phyloP scores from a whole-genome alignment of 1,284 basidiomycete genomes.

The Hymenochaete sp. region DNA sequence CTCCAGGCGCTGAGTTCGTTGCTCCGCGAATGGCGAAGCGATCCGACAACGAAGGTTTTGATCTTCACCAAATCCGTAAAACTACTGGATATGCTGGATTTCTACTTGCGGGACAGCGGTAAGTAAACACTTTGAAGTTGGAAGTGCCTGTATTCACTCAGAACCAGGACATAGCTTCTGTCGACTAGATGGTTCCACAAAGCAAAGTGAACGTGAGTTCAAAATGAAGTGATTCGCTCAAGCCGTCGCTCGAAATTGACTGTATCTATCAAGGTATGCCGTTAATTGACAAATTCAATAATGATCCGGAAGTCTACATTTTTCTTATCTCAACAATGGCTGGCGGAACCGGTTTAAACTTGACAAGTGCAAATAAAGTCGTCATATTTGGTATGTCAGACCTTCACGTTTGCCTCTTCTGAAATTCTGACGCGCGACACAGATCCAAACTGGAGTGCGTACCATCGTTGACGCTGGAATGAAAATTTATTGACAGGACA shows the following conservation, averaged over 20 bases:
- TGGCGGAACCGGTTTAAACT: constrained; percentile 68
- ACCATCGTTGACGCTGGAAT: neutral
- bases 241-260: no score
- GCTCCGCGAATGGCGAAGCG: constrained; percentile 56
- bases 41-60: constrained; percentile 64
- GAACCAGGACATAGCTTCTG: constrained; percentile 52
- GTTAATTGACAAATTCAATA: constrained; percentile 73
- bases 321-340: constrained; percentile 76
- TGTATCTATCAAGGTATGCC: constrained; percentile 52
- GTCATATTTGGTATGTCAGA: constrained; percentile 68
- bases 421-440: constrained; percentile 2
- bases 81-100: constrained; percentile 70
- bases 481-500: neutral
- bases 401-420: neutral
- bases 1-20: constrained; percentile 56
- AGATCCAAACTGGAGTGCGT: constrained; percentile 86
- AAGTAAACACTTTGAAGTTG: no score
- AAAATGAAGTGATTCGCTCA: neutral
- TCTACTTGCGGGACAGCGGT: constrained; percentile 54
- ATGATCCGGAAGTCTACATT: constrained; percentile 62
- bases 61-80: constrained; percentile 85
- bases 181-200: constrained; percentile 66
- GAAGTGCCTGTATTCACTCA: neutral
- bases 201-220: constrained; percentile 51
- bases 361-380: constrained; percentile 75